Percentiles rank a stretch among this genome's conserved stretches.
These are phyloP conservation scores for Papiliotrema laurentii DNA, from an alignment of 1,284 basidiomycete species.

Conservation along the genomic window DNA sequence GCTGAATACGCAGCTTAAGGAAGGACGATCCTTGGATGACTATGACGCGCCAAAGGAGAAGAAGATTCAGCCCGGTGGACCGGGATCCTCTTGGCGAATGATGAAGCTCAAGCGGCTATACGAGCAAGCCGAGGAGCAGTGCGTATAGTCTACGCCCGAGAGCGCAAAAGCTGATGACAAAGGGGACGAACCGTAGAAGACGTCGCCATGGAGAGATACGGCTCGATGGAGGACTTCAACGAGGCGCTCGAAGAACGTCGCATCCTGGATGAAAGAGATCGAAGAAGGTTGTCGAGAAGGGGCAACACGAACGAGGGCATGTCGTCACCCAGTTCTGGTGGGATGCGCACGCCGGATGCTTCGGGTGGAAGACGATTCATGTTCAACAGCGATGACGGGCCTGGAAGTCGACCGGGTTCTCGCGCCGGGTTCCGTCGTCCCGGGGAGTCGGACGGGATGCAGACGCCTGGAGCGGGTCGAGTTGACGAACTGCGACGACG, in stretches of 20 bases:
- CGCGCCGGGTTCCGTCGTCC: conserved; percentile 75
- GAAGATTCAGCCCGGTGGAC: conserved; percentile 67
- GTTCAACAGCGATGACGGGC: conserved; percentile 35
- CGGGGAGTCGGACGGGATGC: conserved; percentile 56
- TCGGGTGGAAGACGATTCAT: conserved; percentile 48
- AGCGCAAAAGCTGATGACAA: not conserved
- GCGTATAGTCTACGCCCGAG: conserved; percentile 7
- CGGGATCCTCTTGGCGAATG: conserved; percentile 96
- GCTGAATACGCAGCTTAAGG: conserved; percentile 69
- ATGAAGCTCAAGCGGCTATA: conserved; percentile 87
- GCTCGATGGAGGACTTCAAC: conserved; percentile 74
- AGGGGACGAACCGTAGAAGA: conserved; percentile 64
- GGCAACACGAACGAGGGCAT: conserved; percentile 39
- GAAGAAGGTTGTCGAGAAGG: conserved; percentile 51
- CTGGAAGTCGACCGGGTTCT: conserved; percentile 55
- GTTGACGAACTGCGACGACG: conserved; percentile 36
- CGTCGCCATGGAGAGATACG: conserved; percentile 83
- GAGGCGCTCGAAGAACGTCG: conserved; percentile 81
- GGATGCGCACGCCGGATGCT: conserved; percentile 46
- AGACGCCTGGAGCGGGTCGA: conserved; percentile 30
- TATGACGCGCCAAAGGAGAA: conserved; percentile 54
- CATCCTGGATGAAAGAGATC: conserved; percentile 74
- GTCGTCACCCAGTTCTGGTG: conserved; percentile 59
- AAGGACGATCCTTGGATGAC: conserved; percentile 58
- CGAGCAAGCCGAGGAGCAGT: conserved; percentile 82